Evolutionary conservation across 1,284 basidiomycete species (phyloP), one percentile per base, ranked within the genome.

Genomic region (Rhodotorula mucilaginosa): DNA sequence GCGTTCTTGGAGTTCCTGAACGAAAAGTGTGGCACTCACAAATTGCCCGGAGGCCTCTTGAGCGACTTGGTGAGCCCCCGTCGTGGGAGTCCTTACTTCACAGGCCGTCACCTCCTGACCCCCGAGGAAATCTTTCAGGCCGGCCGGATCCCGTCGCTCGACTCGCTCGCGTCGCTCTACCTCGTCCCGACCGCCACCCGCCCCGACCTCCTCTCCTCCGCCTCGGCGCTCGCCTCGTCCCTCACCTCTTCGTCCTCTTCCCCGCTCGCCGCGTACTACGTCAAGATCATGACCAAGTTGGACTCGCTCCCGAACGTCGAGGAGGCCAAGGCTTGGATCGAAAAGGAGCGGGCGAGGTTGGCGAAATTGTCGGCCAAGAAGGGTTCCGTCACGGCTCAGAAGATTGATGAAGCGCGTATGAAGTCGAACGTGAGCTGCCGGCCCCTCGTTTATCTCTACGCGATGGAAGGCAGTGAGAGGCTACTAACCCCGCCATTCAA

Each of bases 391-490:
- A 85, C 90, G 7, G 84, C 87, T 0, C 82, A 85, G 65, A 97
- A 98, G 83, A 83, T 95, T 58, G 96, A 99, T 81, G 93, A 98
- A 84, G 88, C 98, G 79, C 91, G 93, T 83, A 87, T 91, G 81
- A 96, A 95, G 85, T 86, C 87, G 64, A 98, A 98, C 83, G 69
- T 76, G 52, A 59, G 70, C 58, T 1, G 18, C 16, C 46, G 4
- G 10, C 10, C 26, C 21, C n/a, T n/a, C n/a, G n/a, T n/a, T n/a
- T n/a, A n/a, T n/a, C n/a, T n/a, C n/a, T n/a, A n/a, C n/a, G n/a
- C 34, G 34, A 34, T 3, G 34, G 34, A 5, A 34, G n/a, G 34
- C 34, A 34, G 34, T n/a, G 8, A 34, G 34, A 7, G 8, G 34
- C 34, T 34, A 7, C 5, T 7, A 34, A 5, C 34, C 34, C 34